Percentiles rank a stretch among this genome's conserved stretches.
Evolutionary conservation across 345 rosid species (phyloP).

Genomic region (Citrus glauca): DNA sequence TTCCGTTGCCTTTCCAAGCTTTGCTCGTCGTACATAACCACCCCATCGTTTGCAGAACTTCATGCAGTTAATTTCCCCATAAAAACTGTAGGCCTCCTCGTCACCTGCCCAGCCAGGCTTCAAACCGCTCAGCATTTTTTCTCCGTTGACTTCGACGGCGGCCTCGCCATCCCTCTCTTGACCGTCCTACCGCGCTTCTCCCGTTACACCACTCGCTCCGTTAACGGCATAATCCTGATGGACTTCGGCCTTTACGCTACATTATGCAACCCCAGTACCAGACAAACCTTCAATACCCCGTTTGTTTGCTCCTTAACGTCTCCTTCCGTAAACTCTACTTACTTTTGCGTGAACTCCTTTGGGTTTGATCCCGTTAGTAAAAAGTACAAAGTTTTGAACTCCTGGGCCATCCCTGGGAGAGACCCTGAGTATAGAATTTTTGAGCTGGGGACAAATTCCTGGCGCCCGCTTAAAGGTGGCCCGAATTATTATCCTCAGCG

Average conservation of each 20-base stretch:
- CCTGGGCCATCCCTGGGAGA: constrained; percentile 4
- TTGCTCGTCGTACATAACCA: not conserved
- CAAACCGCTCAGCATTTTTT: constrained; percentile 17
- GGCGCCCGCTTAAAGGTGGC: constrained; percentile 12
- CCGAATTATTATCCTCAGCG: constrained; percentile 11
- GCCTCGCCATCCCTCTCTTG: not conserved
- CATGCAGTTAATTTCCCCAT: not conserved
- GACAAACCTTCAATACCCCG: constrained; percentile 2
- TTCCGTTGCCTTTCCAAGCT: constrained; percentile 14
- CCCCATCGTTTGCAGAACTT: not conserved
- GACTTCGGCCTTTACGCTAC: constrained; percentile 22
- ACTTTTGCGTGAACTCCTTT: constrained; percentile 15
- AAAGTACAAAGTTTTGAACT: constrained; percentile 20
- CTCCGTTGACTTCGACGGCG: not conserved
- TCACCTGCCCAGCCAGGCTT: constrained; percentile 11
- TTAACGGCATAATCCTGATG: constrained; percentile 21
- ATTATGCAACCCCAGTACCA: constrained; percentile 22
- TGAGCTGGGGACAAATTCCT: constrained; percentile 9
- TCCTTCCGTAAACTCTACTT: not conserved
- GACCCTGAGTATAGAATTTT: constrained; percentile 9
- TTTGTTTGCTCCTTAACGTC: constrained; percentile 1
- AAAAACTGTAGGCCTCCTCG: not conserved
- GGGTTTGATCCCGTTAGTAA: constrained; percentile 15
- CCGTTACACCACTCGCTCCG: constrained; percentile 15
- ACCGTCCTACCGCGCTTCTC: constrained; percentile 13